Conservation (phyloP, 305 asterid genomes). For the Salvia sclarea region DNA sequence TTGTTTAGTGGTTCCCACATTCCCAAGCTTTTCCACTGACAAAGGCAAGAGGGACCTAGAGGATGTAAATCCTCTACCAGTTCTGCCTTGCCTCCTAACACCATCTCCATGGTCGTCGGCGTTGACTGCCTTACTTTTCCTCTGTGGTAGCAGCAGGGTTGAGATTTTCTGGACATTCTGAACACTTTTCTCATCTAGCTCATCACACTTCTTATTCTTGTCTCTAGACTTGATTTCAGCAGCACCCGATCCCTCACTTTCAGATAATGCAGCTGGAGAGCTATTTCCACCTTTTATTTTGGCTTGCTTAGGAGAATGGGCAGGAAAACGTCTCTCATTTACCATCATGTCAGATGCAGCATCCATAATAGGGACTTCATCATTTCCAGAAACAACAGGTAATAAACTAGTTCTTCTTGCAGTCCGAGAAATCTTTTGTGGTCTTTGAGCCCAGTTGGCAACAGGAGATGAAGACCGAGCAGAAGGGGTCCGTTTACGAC, state of each 20-base stretch:
- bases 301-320: conserved; percentile 70
- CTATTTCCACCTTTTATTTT: conserved; percentile 64
- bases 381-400: conserved; percentile 67
- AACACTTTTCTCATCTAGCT: conserved; percentile 61
- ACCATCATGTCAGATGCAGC: conserved; percentile 47
- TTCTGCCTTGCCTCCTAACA: conserved; percentile 85
- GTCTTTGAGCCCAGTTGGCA: conserved; percentile 83
- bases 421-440: conserved; percentile 81
- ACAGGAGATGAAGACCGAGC: conserved; percentile 86
- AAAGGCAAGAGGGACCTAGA: conserved; percentile 69
- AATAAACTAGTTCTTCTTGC: conserved; percentile 74
- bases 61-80: conserved; percentile 69
- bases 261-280: conserved; percentile 76
- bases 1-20: conserved; percentile 78
- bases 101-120: conserved; percentile 71
- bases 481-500: conserved; percentile 76
- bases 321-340: conserved; percentile 61
- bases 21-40: conserved; percentile 67
- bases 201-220: conserved; percentile 67
- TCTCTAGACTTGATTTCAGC: conserved; percentile 66
- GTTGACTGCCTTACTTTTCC: conserved; percentile 61
- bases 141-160: conserved; percentile 70
- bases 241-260: conserved; percentile 87
- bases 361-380: conserved; percentile 55
- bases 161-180: conserved; percentile 82